A percentile compares a stretch with the other conserved stretches of the same genome.
phyloP scores from a whole-genome alignment of 1,284 basidiomycete genomes.

The Ustilago cynodontis region DNA sequence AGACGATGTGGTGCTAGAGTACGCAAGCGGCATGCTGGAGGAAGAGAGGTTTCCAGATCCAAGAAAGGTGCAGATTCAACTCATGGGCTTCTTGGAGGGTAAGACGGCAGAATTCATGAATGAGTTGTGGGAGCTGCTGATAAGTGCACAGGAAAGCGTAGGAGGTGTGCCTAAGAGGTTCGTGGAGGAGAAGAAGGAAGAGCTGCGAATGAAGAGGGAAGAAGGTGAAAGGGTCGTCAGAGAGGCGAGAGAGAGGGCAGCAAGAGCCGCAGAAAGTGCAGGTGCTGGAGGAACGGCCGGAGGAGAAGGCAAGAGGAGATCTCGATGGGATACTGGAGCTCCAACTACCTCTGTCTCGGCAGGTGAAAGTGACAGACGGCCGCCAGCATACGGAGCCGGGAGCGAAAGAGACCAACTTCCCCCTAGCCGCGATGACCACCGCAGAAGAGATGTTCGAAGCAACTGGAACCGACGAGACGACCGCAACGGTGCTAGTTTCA shows the following conservation, averaged over 20 bases:
- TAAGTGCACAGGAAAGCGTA: slow-evolving; percentile 88
- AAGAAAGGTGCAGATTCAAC: slow-evolving; percentile 91
- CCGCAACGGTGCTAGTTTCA: slow-evolving; percentile 1
- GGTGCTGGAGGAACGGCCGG: slow-evolving; percentile 67
- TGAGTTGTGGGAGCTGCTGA: slow-evolving; percentile 86
- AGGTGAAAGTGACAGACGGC: slow-evolving; percentile 3
- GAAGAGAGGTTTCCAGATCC: slow-evolving; percentile 90
- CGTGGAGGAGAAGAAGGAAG: slow-evolving; percentile 94
- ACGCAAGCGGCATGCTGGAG: slow-evolving; percentile 91
- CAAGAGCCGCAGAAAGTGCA: slow-evolving; percentile 20
- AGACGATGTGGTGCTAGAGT: slow-evolving; percentile 96
- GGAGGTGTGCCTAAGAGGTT: slow-evolving; percentile 93
- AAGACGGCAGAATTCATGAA: slow-evolving; percentile 87
- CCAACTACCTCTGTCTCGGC: neutral
- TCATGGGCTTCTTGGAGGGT: slow-evolving; percentile 86
- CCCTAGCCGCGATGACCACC: slow-evolving; percentile 1
- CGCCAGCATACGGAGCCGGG: slow-evolving; percentile 11
- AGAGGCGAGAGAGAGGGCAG: slow-evolving; percentile 72
- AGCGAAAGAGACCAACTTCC: slow-evolving; percentile 1
- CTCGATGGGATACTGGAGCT: slow-evolving; percentile 41
- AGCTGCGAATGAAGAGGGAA: slow-evolving; percentile 83
- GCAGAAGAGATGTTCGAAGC: slow-evolving; percentile 2
- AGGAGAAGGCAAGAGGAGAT: slow-evolving; percentile 70
- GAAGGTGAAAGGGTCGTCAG: slow-evolving; percentile 77
- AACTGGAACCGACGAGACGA: slow-evolving; percentile 4